A percentile compares a stretch with the other conserved stretches of the same genome.
Conservation (phyloP, 2,329 filamentous ascomycete species). For the Neocucurbitaria cava region DNA sequence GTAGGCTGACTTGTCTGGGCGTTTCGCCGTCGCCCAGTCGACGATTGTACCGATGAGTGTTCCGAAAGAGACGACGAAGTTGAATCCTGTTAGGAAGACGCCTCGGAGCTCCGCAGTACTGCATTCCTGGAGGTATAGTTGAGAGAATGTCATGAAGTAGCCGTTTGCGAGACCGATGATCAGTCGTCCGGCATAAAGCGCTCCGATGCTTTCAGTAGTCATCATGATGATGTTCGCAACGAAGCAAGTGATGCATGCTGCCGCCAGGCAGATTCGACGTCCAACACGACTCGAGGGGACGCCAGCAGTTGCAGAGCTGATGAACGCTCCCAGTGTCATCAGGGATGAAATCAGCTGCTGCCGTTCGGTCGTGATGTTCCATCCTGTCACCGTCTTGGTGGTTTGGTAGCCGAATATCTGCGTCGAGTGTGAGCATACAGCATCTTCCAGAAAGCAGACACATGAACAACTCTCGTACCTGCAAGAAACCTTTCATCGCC, state of each 20-base stretch:
- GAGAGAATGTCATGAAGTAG: conserved; percentile 63
- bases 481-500: conserved; percentile 59
- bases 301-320: conserved; percentile 51
- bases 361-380: conserved; percentile 51
- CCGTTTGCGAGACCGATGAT: conserved; percentile 65
- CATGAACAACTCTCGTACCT: conserved; percentile 36
- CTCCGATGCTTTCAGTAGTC: conserved; percentile 60
- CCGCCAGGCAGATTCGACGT: conserved; percentile 54
- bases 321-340: conserved; percentile 56
- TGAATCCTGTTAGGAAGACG: conserved; percentile 57
- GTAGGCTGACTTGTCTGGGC: conserved; percentile 46
- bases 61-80: conserved; percentile 57
- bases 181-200: conserved; percentile 62
- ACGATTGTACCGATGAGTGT: conserved; percentile 57
- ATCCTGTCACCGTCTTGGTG: conserved; percentile 46
- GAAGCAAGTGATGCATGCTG: conserved; percentile 58
- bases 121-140: conserved; percentile 60
- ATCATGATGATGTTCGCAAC: conserved; percentile 66
- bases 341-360: conserved; percentile 56
- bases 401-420: conserved; percentile 42
- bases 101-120: conserved; percentile 60
- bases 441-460: too few species aligned
- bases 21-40: conserved; percentile 57
- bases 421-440: not conserved
- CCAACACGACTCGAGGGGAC: conserved; percentile 52